phyloP scores from a whole-genome alignment of 179 eudicot genomes.

The Amaranthus tricolor region DNA sequence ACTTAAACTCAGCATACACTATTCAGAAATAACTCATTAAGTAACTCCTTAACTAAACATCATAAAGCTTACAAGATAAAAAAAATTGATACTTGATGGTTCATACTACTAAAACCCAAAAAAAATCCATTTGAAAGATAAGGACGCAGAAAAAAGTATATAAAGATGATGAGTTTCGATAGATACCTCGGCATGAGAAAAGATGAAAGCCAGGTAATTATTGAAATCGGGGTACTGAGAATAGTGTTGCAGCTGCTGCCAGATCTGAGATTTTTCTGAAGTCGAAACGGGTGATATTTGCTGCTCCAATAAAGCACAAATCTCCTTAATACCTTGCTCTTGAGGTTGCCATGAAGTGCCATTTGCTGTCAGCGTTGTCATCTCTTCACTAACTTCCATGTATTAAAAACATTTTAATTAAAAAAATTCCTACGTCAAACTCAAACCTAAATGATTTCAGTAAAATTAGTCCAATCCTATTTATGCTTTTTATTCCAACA shows the following conservation, averaged over 20 bases:
- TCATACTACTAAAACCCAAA: neutral
- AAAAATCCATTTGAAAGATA: neutral
- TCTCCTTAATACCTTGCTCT: slow-evolving; percentile 86
- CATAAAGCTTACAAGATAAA: neutral
- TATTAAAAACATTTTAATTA: no score
- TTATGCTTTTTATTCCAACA: no score
- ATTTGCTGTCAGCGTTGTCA: slow-evolving; percentile 33
- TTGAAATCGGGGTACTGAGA: slow-evolving; percentile 92
- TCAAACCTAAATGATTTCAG: neutral
- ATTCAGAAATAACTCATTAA: slow-evolving; percentile 1
- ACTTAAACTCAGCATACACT: neutral
- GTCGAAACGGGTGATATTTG: slow-evolving; percentile 74
- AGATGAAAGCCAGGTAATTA: slow-evolving; percentile 80
- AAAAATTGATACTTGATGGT: no score
- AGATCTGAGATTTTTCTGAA: slow-evolving; percentile 70
- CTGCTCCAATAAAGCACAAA: slow-evolving; percentile 77
- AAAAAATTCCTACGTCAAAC: neutral
- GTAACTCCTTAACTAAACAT: slow-evolving; percentile 9
- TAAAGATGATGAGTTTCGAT: slow-evolving; percentile 7
- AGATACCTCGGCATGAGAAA: slow-evolving; percentile 77
- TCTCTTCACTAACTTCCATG: slow-evolving; percentile 10
- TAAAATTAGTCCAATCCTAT: neutral
- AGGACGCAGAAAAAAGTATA: slow-evolving; percentile 5
- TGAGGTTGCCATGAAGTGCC: slow-evolving; percentile 73
- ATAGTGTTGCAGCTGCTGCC: slow-evolving; percentile 79